These are phyloP conservation scores for Rhododendron ferrugineum DNA, from an alignment of 148 eudicot species.

Conservation along the genomic window DNA sequence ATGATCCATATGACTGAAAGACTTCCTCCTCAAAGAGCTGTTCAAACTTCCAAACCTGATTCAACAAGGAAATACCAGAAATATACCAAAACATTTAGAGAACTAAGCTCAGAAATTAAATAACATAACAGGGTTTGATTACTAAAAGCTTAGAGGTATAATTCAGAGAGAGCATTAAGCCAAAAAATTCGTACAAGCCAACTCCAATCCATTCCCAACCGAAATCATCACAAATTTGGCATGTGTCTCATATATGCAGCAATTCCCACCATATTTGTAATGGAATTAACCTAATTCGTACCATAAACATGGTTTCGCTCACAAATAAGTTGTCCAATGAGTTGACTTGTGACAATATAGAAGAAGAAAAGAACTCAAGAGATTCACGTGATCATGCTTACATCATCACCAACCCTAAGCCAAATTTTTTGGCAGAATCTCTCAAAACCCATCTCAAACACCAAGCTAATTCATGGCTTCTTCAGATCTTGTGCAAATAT, in stretches of 20 bases:
- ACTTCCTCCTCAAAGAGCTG: not conserved
- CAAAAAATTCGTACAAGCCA: not conserved
- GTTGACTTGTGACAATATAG: not conserved
- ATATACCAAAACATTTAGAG: not conserved
- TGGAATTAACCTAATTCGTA: not conserved
- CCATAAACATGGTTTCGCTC: not conserved
- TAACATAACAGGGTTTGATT: not conserved
- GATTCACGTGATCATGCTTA: not conserved
- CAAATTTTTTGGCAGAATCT: not conserved
- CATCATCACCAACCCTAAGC: not conserved
- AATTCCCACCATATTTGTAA: not conserved
- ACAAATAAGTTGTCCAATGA: not conserved
- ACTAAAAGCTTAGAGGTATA: not conserved
- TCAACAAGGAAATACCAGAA: not conserved
- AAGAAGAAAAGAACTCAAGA: not conserved
- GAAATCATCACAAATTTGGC: not conserved
- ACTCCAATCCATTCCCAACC: not conserved
- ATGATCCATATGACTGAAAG: not conserved
- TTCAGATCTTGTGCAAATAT: not conserved
- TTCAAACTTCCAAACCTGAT: conserved; percentile 11
- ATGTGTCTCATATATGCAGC: not conserved
- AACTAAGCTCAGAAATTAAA: not conserved
- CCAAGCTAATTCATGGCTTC: not conserved
- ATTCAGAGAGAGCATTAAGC: not conserved
- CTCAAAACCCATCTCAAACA: not conserved